Conservation (phyloP, 2,329 filamentous ascomycete genomes). For the Arthrobotrys conoides region DNA sequence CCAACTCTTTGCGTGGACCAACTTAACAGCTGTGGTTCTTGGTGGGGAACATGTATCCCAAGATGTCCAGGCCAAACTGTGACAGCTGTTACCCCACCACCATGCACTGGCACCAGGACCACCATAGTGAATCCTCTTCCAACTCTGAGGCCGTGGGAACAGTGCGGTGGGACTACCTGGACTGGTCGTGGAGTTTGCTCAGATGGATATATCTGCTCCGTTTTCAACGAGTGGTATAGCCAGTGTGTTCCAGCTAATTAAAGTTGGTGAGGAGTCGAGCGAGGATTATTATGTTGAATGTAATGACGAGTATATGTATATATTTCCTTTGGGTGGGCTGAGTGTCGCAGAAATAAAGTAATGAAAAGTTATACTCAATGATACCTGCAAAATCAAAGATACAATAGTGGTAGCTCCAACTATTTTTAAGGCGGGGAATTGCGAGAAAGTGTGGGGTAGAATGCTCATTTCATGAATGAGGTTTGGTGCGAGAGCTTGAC, state of each 20-base stretch:
- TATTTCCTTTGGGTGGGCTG: not conserved
- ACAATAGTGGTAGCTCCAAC: too few species aligned
- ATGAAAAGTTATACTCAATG: not conserved
- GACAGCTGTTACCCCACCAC: not conserved
- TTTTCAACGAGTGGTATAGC: slow-evolving; percentile 35
- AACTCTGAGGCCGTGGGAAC: slow-evolving; percentile 17
- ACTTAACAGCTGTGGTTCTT: slow-evolving; percentile 11
- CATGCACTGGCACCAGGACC: slow-evolving; percentile 10
- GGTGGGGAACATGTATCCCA: slow-evolving; percentile 39
- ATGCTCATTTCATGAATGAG: too few species aligned
- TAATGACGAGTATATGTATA: not conserved
- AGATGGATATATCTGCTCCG: not conserved
- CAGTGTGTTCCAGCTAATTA: slow-evolving; percentile 21
- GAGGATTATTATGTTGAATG: not conserved
- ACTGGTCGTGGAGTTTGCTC: slow-evolving; percentile 31
- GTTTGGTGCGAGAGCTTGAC: too few species aligned
- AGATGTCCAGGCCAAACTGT: slow-evolving; percentile 18
- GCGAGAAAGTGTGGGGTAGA: too few species aligned
- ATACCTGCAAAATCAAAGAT: too few species aligned
- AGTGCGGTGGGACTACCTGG: slow-evolving; percentile 31
- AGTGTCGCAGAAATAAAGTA: not conserved
- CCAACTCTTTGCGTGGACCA: slow-evolving; percentile 20
- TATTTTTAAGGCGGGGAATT: too few species aligned
- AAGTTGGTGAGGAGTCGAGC: too few species aligned
- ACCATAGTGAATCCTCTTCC: not conserved